phyloP scores from a whole-genome alignment of 139 green algal species.

The Chlamydomonas eustigma region DNA sequence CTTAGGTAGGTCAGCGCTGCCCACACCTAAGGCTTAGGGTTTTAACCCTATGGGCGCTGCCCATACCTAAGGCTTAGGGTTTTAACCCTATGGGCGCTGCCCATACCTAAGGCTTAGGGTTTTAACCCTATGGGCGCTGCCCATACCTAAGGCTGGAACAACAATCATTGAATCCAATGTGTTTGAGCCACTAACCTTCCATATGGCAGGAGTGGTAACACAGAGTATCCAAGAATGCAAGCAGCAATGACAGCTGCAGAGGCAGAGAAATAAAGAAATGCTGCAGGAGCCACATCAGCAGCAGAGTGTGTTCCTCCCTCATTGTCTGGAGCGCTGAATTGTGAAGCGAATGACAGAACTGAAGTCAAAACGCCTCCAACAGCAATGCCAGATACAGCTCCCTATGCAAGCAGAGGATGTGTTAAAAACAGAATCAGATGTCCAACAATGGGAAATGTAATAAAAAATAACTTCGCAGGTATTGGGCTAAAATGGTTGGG shows the following conservation, averaged over 20 bases:
- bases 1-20: neutral
- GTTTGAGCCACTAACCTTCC: conserved; percentile 26
- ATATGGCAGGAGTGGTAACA: conserved; percentile 36
- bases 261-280: conserved; percentile 43
- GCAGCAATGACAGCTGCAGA: conserved; percentile 24
- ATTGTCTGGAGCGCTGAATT: conserved; percentile 26
- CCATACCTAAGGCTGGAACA: too few species aligned
- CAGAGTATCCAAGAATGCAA: conserved; percentile 31
- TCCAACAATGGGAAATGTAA: too few species aligned
- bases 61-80: neutral
- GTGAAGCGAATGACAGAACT: conserved; percentile 29
- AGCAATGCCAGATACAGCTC: conserved; percentile 38
- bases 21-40: neutral
- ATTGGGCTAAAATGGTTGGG: too few species aligned
- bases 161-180: too few species aligned
- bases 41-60: neutral
- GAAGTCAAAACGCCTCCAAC: conserved; percentile 38
- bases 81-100: too few species aligned
- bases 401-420: conserved; percentile 20
- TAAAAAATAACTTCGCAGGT: too few species aligned
- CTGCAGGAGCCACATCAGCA: conserved; percentile 36
- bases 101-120: too few species aligned
- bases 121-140: too few species aligned
- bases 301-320: neutral
- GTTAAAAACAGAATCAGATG: too few species aligned